Evolutionary conservation across 768 basidiomycete genomes (phyloP), one percentile per base, ranked within the genome.

Genomic region (Lactarius sp.): DNA sequence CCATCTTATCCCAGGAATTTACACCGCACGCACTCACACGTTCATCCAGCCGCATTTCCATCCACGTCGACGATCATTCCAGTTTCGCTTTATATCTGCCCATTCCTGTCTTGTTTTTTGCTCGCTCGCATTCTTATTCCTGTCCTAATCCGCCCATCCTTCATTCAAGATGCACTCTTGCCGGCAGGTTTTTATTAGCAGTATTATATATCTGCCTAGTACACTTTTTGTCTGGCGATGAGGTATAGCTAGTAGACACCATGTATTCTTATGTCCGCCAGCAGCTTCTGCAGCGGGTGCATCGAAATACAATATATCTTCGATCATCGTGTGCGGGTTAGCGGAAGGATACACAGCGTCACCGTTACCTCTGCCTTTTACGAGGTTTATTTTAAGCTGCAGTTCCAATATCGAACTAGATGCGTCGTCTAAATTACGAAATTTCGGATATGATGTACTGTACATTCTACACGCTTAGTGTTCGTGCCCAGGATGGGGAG

Each of bases 401-500:
- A 8, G 10, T 47, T 12, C n/a, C 14, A 27, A 58, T 12, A 41
- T 33, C 50, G 16, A 52, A n/a, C 27, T 9, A 18, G 16, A 37
- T 16, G 47, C 6, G 5, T 18, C 49, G 42, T 63, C 47, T 63
- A 59, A 52, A 61, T 65, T 52, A 58, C 37, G n/a, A 18, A 34
- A 14, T 55, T 53, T 56, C 12, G 3, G 47, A 55, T 55, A 52
- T 53, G 57, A 42, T 39, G 46, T 61, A 67, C 60, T 65, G 46
- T 61, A 67, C 60, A 66, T 31, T 42, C 36, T 61, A 63, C 47
- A 54, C 42, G 56, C 16, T 59, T 53, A 72, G 52, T 70, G 70
- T 36, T 73, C 67, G 74, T 90, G 86, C 68, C 70, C 76, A 60
- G 91, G 86, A 72, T 92, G 87, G 47, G 83, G 88, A 22, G 82